Base-by-base conservation (phyloP, 2,329 filamentous ascomycete species). In the Ceratocystis eucalypticola region DNA sequence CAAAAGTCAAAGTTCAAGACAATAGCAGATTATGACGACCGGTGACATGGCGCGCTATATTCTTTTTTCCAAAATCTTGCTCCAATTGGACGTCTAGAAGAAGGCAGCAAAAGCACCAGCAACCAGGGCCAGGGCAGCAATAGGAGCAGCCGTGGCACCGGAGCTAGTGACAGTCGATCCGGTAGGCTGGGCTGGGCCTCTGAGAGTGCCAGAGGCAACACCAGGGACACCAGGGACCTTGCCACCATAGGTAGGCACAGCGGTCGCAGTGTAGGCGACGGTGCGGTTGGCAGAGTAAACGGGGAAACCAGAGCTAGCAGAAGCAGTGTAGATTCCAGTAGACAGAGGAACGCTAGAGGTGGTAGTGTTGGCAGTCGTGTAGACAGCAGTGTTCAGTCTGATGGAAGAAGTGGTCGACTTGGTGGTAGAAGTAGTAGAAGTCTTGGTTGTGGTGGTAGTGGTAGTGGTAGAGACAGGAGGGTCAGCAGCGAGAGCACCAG, bases 401-500 rank as follows among this genome's bases (percentile, higher is more conserved):
- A 64, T 37, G 44, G 53, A 57, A 46, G 53, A 61, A 41, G 69
- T 61, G 3, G 68, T 62, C 30, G 72, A 69, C 55, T 70, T 70
- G 65, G 71, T 69, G 25, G 74, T 72, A 22, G 73, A 69, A 48
- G 71, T 69, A 28, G 73, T 69, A 7, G 28, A 25, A 41, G 57
- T 37, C 59, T 22, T 44, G 59, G 33, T 61, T 44, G 73, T 72
- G 62, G 72, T 71, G 59, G 73, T 71, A 33, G 73, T 71, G 68
- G 71, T 71, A 61, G 71, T 71, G 30, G 74, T 73, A 50, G 72
- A 71, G 8, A 71, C 70, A 7, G 73, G 70, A 30, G 75, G 71
- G 10, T 73, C 74, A 8, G 76, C 74, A 59, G 75, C 72, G 65
- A 78, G 72, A 30, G 79, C 77, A 69, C 80, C 76, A 62, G 77